phyloP scores from a whole-genome alignment of 257 asterid species.

The Solanum infundibuliforme region DNA sequence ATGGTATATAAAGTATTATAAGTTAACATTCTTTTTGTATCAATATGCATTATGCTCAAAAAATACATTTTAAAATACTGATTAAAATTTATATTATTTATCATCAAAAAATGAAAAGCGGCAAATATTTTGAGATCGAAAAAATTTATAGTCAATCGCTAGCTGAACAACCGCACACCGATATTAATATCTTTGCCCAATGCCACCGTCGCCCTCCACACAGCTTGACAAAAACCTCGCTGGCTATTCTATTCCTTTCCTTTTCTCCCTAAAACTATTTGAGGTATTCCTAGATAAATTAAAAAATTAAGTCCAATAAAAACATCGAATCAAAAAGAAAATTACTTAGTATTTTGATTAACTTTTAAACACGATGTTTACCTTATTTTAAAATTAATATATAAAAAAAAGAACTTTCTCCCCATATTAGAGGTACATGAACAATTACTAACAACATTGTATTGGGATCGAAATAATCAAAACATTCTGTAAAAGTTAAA shows the following conservation, averaged over 20 bases:
- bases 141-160: accelerated
- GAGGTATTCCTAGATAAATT: neutral
- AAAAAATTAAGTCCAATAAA: neutral
- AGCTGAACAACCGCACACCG: accelerated
- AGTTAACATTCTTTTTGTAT: neutral
- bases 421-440: neutral
- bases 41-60: neutral
- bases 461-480: neutral
- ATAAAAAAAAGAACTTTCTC: neutral
- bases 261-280: neutral
- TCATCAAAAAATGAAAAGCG: no score
- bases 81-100: neutral
- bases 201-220: neutral
- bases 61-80: neutral
- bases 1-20: neutral
- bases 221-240: neutral
- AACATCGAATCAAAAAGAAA: neutral
- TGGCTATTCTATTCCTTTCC: neutral
- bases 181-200: neutral
- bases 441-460: neutral
- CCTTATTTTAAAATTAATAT: neutral
- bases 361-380: neutral
- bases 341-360: neutral
- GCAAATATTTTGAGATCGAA: accelerated
- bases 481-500: no score